Evolutionary conservation across 179 eudicot genomes (phyloP).

Genomic region (Amaranthus tricolor): DNA sequence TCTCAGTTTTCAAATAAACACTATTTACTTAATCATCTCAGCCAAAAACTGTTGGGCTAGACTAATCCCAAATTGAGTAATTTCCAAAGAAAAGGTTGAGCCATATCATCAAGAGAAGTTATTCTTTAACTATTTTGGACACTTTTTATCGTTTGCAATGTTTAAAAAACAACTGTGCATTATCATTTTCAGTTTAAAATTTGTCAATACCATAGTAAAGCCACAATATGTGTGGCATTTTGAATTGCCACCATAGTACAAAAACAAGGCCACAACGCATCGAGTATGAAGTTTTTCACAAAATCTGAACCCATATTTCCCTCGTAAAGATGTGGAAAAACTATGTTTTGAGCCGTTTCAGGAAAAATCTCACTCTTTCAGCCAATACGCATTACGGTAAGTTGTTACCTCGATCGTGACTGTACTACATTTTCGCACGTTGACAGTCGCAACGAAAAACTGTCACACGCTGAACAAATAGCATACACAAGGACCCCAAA

Average conservation of each 20-base stretch:
- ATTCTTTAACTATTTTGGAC: neutral
- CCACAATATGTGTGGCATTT: neutral
- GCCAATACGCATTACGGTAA: too few species aligned
- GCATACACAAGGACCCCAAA: neutral
- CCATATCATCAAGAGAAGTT: neutral
- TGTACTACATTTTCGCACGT: too few species aligned
- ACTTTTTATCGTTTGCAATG: neutral
- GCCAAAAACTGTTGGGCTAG: slow-evolving; percentile 5
- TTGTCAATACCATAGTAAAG: neutral
- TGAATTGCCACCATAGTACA: neutral
- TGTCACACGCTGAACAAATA: neutral
- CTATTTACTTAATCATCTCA: slow-evolving; percentile 8
- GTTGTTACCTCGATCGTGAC: too few species aligned
- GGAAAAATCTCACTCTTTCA: too few species aligned
- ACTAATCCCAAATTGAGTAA: neutral
- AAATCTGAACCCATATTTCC: too few species aligned
- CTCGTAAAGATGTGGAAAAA: too few species aligned
- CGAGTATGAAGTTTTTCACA: too few species aligned
- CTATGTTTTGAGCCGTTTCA: too few species aligned
- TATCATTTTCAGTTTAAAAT: neutral
- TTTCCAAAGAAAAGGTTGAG: neutral
- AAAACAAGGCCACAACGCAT: too few species aligned
- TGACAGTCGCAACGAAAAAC: neutral
- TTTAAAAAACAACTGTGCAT: neutral
- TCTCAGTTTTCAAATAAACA: neutral